Conservation (phyloP, 2,329 filamentous ascomycete genomes). For the Domatiomyces catenatus region DNA sequence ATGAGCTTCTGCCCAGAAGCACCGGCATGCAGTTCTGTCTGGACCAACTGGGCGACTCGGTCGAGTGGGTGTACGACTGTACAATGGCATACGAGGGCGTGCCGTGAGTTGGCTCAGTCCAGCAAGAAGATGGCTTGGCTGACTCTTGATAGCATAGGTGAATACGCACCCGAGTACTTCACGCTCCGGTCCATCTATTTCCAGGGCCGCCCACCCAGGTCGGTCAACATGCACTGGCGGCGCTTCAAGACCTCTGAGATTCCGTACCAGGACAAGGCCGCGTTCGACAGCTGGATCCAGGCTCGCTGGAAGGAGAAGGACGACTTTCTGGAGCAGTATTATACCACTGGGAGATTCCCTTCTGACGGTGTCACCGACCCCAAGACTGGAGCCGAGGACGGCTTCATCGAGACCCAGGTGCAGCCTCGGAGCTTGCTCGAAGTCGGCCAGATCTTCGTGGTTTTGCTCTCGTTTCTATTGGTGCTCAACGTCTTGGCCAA, state of each 20-base stretch:
- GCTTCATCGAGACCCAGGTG: slow-evolving; percentile 21
- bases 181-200: slow-evolving; percentile 66
- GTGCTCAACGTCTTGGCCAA: slow-evolving; percentile 19
- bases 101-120: slow-evolving; percentile 10
- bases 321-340: slow-evolving; percentile 61
- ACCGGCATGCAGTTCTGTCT: slow-evolving; percentile 69
- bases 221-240: slow-evolving; percentile 81
- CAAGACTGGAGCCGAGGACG: slow-evolving; percentile 1
- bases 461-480: slow-evolving; percentile 23
- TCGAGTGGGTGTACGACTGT: slow-evolving; percentile 68
- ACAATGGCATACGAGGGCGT: slow-evolving; percentile 23
- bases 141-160: slow-evolving; percentile 38
- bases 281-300: slow-evolving; percentile 63
- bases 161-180: slow-evolving; percentile 69
- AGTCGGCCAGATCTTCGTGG: slow-evolving; percentile 29
- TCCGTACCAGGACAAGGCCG: slow-evolving; percentile 50
- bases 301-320: slow-evolving; percentile 80
- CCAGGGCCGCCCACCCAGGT: slow-evolving; percentile 66
- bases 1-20: slow-evolving; percentile 62
- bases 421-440: slow-evolving; percentile 29
- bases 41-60: slow-evolving; percentile 54
- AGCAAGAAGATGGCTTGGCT: background rate
- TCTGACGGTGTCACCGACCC: slow-evolving; percentile 38
- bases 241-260: slow-evolving; percentile 61
- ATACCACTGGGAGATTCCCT: slow-evolving; percentile 57